Evolutionary conservation across 768 basidiomycete genomes (phyloP).

Genomic region (Hemileccinum impolitum): DNA sequence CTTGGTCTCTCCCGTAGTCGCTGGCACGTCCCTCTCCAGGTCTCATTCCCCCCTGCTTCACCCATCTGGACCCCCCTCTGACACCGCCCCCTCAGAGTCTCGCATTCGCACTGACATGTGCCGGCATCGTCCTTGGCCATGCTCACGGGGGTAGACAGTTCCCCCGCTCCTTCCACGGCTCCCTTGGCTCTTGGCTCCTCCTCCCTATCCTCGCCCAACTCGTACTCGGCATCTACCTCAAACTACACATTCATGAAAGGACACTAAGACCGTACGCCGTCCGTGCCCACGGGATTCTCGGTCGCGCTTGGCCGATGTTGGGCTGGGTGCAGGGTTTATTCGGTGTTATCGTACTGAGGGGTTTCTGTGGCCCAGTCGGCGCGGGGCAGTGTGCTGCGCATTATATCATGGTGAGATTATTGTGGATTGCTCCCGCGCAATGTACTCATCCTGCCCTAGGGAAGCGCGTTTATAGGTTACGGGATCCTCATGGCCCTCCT

Average conservation of each 20-base stretch:
- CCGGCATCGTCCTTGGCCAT: constrained; percentile 81
- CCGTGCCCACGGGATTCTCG: constrained; percentile 69
- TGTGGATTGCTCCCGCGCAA: constrained; percentile 5
- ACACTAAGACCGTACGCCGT: constrained; percentile 71
- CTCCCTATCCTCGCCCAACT: constrained; percentile 66
- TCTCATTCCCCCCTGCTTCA: not conserved
- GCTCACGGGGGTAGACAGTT: constrained; percentile 82
- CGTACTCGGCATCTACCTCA: constrained; percentile 80
- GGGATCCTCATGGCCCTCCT: constrained; percentile 78
- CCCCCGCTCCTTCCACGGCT: constrained; percentile 69
- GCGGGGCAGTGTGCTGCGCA: constrained; percentile 87
- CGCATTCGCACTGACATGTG: constrained; percentile 66
- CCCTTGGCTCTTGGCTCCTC: constrained; percentile 50
- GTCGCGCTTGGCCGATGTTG: constrained; percentile 78
- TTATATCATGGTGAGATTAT: constrained; percentile 63
- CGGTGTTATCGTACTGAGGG: constrained; percentile 68
- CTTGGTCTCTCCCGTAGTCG: constrained; percentile 72
- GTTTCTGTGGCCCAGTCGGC: constrained; percentile 71
- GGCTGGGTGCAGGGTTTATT: constrained; percentile 91
- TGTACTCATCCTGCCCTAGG: constrained; percentile 33
- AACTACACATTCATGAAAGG: constrained; percentile 83
- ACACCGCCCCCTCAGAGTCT: constrained; percentile 42
- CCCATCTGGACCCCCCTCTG: not conserved
- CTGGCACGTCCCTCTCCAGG: constrained; percentile 91
- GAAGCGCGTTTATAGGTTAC: constrained; percentile 88